Evolutionary conservation across 441 rosid species (phyloP), one percentile per base, ranked within the genome.

Genomic region (Biscutella laevigata): DNA sequence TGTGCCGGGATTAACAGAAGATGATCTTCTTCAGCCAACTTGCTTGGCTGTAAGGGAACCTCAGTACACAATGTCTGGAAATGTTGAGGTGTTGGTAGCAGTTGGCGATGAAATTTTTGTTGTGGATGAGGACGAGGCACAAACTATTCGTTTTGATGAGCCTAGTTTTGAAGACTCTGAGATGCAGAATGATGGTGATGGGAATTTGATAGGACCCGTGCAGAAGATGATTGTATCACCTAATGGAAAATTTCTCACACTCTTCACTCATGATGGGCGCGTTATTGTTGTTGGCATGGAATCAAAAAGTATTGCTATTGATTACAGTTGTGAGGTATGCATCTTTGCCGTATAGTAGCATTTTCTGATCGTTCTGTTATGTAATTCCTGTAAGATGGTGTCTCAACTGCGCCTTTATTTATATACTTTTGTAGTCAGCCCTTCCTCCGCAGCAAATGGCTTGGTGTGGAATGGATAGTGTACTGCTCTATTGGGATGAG

Each of bases 371-470:
- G 2, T 40, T 40, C 12, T 15, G 37, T 39, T n/a, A 12, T 36
- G 17, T 15, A 43, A 44, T 34, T 37, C 49, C 17, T 37, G 13
- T 38, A 21, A 10, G 36, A 7, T 29, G 58, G 34, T 49, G 38
- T 3, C 40, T 44, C 45, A 32, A 21, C 26, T 30, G 29, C 10
- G 38, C 29, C 15, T 43, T 33, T 60, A 7, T 16, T 37, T 11
- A 3, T 19, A n/a, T 35, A 22, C 35, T 41, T 68, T n/a, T 64
- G 21, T 79, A 92, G 97, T 81, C 97, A 58, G 83, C 88, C 6
- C 94, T 94, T 68, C 96, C 99, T 62, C 99, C 99, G 0, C 82
- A 78, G 75, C 99, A 94, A 74, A 71, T 94, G 73, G 95, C 90
- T 22, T 94, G 99, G 96, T 89, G 99, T 74, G 99, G 94, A 68